Conservation (phyloP, 805 yeast genomes). For the Danielia reshetovae region DNA sequence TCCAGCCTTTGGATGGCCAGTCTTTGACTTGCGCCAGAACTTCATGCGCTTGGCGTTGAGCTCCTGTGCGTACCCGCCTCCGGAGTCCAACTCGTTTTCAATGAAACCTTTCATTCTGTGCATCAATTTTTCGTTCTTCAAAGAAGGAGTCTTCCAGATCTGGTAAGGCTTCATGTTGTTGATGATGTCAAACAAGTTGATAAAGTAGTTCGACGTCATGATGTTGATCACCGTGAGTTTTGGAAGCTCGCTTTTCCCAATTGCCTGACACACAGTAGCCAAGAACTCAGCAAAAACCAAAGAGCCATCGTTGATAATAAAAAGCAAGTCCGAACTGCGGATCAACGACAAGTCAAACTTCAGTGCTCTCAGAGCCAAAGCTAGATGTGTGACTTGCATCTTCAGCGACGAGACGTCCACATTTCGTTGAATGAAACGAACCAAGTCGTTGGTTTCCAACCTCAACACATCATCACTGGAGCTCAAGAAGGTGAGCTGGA, state of each 20-base stretch:
- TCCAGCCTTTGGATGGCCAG: too few relatives aligned
- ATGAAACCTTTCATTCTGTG: slow-evolving; percentile 25
- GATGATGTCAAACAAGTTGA: slow-evolving; percentile 35
- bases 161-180: slow-evolving; percentile 31
- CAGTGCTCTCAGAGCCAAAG: slow-evolving; percentile 6
- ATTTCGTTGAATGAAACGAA: slow-evolving; percentile 12
- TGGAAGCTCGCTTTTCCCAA: slow-evolving; percentile 12
- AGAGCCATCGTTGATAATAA: slow-evolving; percentile 39
- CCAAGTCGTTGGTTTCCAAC: slow-evolving; percentile 18
- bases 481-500: slow-evolving; percentile 23
- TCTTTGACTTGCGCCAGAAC: too few relatives aligned
- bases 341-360: slow-evolving; percentile 16
- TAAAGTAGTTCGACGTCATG: slow-evolving; percentile 38
- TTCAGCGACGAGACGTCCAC: not conserved
- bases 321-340: slow-evolving; percentile 24
- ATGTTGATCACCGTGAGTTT: slow-evolving; percentile 35
- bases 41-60: not conserved
- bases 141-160: slow-evolving; percentile 36
- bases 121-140: slow-evolving; percentile 22
- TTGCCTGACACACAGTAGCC: slow-evolving; percentile 10
- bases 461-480: slow-evolving; percentile 12
- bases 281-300: slow-evolving; percentile 23
- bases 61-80: not conserved
- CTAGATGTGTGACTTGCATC: slow-evolving; percentile 7
- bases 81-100: slow-evolving; percentile 18